Percentiles rank a stretch among this genome's conserved stretches.
These are phyloP conservation scores for Dentipellis sp. DNA, from an alignment of 768 basidiomycete species.

Conservation along the genomic window DNA sequence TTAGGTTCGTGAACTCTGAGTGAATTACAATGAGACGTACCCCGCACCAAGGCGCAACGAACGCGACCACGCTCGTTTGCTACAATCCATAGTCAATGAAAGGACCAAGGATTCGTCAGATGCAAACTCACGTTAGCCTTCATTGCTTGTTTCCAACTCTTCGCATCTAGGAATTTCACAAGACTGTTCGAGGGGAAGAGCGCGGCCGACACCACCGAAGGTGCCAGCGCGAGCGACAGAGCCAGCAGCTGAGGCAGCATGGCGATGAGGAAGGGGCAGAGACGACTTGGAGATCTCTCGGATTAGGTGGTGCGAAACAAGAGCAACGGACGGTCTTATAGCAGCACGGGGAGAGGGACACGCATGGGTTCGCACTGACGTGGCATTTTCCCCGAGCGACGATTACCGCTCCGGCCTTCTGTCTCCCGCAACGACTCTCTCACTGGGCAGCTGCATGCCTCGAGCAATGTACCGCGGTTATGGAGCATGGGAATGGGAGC, in stretches of 20 bases:
- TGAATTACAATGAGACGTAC: constrained; percentile 31
- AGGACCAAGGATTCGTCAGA: background rate
- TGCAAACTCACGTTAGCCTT: constrained; percentile 57
- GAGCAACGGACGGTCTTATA: background rate
- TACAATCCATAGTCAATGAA: constrained; percentile 19
- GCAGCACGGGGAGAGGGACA: background rate
- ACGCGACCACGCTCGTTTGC: constrained; percentile 77
- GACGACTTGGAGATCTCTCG: background rate
- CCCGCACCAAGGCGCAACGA: constrained; percentile 94
- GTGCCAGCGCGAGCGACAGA: constrained; percentile 27
- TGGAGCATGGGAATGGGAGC: too few species aligned
- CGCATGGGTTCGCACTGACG: background rate
- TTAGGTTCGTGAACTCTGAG: constrained; percentile 1
- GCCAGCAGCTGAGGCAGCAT: constrained; percentile 28
- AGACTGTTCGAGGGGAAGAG: constrained; percentile 29
- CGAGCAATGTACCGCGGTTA: too few species aligned
- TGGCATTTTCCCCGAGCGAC: background rate
- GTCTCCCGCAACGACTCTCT: too few species aligned
- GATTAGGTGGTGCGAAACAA: background rate
- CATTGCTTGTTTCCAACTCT: constrained; percentile 63
- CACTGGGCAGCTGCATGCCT: too few species aligned
- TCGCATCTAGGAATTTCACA: constrained; percentile 69
- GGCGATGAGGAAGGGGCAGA: background rate
- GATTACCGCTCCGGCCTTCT: background rate
- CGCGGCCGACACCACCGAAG: constrained; percentile 43